Percentiles rank a stretch among this genome's conserved stretches.
These are phyloP conservation scores for Buxus sempervirens DNA, from an alignment of 164 flowering plant species.

Conservation along the genomic window DNA sequence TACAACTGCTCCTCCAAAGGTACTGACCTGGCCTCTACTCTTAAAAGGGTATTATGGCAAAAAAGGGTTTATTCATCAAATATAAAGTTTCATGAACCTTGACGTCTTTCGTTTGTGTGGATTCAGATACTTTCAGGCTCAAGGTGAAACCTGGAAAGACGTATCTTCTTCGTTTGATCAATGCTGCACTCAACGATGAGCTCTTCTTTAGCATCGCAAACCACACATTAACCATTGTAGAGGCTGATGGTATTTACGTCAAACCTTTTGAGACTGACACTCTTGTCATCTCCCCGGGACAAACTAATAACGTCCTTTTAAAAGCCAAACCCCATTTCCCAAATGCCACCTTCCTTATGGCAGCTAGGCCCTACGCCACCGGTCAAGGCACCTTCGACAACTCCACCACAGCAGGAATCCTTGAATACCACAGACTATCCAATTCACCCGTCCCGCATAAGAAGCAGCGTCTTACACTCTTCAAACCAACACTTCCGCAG, in stretches of 20 bases:
- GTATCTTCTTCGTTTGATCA: conserved; percentile 52
- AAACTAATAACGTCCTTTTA: conserved; percentile 58
- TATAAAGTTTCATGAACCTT: too few relatives aligned
- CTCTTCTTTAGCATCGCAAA: conserved; percentile 64
- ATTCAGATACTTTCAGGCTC: conserved; percentile 30
- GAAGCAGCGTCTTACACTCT: conserved; percentile 16
- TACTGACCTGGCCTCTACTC: conserved; percentile 1
- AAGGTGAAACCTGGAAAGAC: conserved; percentile 55
- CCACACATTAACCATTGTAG: conserved; percentile 53
- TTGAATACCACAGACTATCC: conserved; percentile 17
- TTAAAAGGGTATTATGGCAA: too few relatives aligned
- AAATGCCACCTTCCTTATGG: conserved; percentile 46
- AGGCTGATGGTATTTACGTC: conserved; percentile 47
- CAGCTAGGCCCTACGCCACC: conserved; percentile 44
- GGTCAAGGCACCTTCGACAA: conserved; percentile 48
- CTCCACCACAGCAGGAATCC: conserved; percentile 43
- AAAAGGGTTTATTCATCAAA: too few relatives aligned
- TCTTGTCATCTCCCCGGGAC: conserved; percentile 51
- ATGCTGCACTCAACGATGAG: conserved; percentile 64
- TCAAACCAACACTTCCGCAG: conserved; percentile 25
- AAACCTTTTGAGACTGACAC: conserved; percentile 43
- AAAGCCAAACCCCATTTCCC: conserved; percentile 34
- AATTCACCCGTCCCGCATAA: conserved; percentile 1
- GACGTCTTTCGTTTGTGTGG: too few relatives aligned
- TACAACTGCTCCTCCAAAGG: conserved; percentile 56